A percentile compares a stretch with the other conserved stretches of the same genome.
Conservation (phyloP, 345 rosid species). For the Brassica incana region DNA sequence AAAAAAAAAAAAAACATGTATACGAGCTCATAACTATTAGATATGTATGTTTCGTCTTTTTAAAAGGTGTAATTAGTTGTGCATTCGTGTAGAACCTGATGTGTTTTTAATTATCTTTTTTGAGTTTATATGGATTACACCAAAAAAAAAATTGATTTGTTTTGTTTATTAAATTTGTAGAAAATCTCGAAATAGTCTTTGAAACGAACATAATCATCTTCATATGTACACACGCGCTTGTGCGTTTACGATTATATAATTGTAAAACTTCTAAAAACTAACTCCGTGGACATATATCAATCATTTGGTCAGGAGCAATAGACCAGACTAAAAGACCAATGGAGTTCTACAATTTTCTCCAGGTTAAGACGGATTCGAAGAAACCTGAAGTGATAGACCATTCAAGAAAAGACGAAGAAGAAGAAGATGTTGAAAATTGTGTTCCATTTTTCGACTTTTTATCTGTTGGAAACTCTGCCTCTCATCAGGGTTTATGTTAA, state of each 20-base stretch:
- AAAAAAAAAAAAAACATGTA: too few species aligned
- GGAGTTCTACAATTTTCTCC: slow-evolving; percentile 73
- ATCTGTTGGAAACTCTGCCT: slow-evolving; percentile 47
- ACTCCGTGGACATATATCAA: neutral
- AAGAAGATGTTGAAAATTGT: slow-evolving; percentile 29
- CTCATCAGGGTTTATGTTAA: slow-evolving; percentile 31
- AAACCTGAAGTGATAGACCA: slow-evolving; percentile 52
- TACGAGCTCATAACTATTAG: too few species aligned
- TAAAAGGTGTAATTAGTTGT: too few species aligned
- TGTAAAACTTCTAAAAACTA: slow-evolving; percentile 7
- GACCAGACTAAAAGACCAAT: slow-evolving; percentile 29
- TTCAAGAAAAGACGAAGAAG: slow-evolving; percentile 25
- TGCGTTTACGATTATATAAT: neutral
- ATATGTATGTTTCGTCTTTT: too few species aligned
- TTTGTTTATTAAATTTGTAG: neutral
- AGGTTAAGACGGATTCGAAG: slow-evolving; percentile 60
- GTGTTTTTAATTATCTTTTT: too few species aligned
- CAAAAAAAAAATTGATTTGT: too few species aligned
- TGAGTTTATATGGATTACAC: too few species aligned
- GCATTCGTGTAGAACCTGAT: too few species aligned
- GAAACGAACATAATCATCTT: neutral
- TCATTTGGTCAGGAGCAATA: slow-evolving; percentile 14
- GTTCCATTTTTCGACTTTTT: slow-evolving; percentile 61
- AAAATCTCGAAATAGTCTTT: neutral
- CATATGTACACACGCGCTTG: too few species aligned